Evolutionary conservation across 2,329 filamentous ascomycete genomes (phyloP).

Genomic region (Microdochium bolleyi): DNA sequence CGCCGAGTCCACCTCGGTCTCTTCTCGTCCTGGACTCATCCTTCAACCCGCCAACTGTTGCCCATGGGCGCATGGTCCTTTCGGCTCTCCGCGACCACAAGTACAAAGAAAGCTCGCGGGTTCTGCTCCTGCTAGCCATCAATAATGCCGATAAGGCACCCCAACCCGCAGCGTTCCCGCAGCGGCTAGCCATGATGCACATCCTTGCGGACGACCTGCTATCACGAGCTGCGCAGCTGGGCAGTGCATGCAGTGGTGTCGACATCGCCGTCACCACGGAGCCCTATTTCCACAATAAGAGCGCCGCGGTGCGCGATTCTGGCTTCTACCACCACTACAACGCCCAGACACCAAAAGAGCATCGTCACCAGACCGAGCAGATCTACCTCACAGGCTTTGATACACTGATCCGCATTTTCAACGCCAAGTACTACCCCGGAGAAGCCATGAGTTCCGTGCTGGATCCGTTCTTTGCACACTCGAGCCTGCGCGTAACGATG

Average conservation of each 20-base stretch:
- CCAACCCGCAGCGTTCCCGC: conserved; percentile 58
- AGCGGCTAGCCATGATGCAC: conserved; percentile 65
- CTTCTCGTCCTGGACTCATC: conserved; percentile 59
- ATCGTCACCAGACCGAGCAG: conserved; percentile 35
- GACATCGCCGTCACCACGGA: conserved; percentile 65
- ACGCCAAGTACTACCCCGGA: conserved; percentile 61
- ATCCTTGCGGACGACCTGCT: conserved; percentile 53
- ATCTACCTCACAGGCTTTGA: conserved; percentile 70
- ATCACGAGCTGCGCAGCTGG: neutral
- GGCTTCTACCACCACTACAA: conserved; percentile 28
- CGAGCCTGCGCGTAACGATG: conserved; percentile 56
- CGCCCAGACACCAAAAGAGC: neutral
- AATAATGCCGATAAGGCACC: conserved; percentile 61
- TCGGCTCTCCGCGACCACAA: conserved; percentile 30
- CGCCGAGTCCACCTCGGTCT: conserved; percentile 15
- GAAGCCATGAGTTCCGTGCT: conserved; percentile 45
- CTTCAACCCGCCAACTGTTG: conserved; percentile 60
- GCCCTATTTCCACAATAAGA: conserved; percentile 71
- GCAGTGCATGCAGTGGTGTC: conserved; percentile 20
- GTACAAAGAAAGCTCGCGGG: conserved; percentile 17
- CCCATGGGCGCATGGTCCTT: conserved; percentile 49
- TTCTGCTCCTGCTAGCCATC: conserved; percentile 53
- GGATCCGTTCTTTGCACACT: conserved; percentile 53
- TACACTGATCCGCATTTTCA: conserved; percentile 63
- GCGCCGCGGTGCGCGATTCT: conserved; percentile 41